These are phyloP conservation scores for Oenanthe sinensis DNA, from an alignment of 129 eudicot genomes.

Conservation along the genomic window DNA sequence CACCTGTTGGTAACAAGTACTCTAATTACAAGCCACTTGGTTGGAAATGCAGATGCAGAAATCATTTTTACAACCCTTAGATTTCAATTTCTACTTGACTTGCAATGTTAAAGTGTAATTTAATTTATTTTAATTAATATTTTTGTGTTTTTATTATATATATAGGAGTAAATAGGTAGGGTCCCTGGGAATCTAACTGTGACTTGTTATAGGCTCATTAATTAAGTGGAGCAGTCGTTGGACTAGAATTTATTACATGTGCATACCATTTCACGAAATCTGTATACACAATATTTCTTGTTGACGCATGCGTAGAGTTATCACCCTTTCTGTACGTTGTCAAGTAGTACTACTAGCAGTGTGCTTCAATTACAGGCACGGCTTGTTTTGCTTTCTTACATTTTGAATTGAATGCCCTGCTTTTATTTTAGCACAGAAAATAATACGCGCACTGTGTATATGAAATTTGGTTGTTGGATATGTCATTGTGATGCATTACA, in stretches of 20 bases:
- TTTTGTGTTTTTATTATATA: background rate
- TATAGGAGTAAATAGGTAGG: background rate
- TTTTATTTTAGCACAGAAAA: too few species aligned
- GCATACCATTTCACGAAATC: conserved; percentile 4
- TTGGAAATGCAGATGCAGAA: conserved; percentile 85
- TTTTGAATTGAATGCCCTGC: background rate
- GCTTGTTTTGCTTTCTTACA: too few species aligned
- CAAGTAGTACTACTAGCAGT: too few species aligned
- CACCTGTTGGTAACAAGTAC: conserved; percentile 38
- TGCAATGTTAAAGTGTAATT: background rate
- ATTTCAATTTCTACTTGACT: background rate
- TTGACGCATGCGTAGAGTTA: background rate
- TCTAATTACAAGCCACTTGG: conserved; percentile 93
- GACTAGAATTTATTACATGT: conserved; percentile 5
- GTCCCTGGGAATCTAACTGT: background rate
- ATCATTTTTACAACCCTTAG: conserved; percentile 67
- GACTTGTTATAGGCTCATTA: background rate
- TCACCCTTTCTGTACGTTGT: background rate
- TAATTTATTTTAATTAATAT: background rate
- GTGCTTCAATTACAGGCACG: too few species aligned
- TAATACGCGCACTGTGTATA: too few species aligned
- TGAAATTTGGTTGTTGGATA: too few species aligned
- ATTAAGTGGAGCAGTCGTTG: background rate
- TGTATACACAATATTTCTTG: background rate
- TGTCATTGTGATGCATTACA: too few species aligned